These are phyloP conservation scores for Corrigiola litoralis DNA, from an alignment of 179 eudicot species.

Conservation along the genomic window DNA sequence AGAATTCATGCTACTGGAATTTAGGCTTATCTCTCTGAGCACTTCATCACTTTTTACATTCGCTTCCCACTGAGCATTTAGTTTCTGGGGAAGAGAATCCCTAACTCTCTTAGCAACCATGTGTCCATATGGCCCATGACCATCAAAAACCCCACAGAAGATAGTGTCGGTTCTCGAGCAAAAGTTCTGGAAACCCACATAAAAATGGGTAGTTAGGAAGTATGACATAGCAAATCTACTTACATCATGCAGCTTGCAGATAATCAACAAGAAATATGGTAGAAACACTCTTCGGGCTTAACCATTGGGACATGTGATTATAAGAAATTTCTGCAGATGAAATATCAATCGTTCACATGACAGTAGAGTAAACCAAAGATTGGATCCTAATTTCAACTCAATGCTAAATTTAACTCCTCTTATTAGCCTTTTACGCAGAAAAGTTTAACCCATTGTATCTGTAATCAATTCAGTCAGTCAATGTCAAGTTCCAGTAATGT, in stretches of 20 bases:
- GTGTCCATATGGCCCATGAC: constrained; percentile 93
- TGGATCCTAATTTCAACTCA: too few species aligned
- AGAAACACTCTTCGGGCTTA: too few species aligned
- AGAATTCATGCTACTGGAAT: constrained; percentile 47
- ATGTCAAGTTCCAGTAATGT: not conserved
- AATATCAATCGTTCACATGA: too few species aligned
- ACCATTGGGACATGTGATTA: too few species aligned
- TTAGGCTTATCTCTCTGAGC: constrained; percentile 53
- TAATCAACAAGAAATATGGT: too few species aligned
- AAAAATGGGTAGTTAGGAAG: not conserved
- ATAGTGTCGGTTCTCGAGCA: constrained; percentile 66
- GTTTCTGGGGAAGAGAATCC: constrained; percentile 77
- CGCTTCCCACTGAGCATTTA: constrained; percentile 72
- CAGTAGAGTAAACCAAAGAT: too few species aligned
- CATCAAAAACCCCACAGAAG: constrained; percentile 87
- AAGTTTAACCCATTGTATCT: too few species aligned
- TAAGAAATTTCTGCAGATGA: too few species aligned
- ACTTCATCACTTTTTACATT: constrained; percentile 48
- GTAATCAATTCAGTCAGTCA: too few species aligned
- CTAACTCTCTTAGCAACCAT: constrained; percentile 90
- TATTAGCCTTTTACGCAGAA: too few species aligned
- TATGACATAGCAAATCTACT: not conserved
- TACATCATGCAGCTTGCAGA: too few species aligned
- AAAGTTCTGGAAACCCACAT: constrained; percentile 56
- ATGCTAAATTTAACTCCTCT: too few species aligned